phyloP scores from a whole-genome alignment of 305 asterid genomes.

The Fraxinus greggii region DNA sequence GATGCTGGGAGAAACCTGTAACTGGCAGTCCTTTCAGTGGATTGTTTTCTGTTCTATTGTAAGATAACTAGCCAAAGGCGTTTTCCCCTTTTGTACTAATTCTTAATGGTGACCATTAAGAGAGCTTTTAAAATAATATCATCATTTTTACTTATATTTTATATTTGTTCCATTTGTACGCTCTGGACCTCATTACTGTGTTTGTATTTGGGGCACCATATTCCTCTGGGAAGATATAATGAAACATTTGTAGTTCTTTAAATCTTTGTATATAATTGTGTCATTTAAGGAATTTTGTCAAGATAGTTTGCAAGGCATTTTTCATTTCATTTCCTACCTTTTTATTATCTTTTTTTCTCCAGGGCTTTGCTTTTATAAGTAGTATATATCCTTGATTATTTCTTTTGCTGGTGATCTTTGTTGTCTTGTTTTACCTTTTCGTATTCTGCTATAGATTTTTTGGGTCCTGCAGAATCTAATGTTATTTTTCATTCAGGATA shows the following conservation, averaged over 20 bases:
- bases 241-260: conserved; percentile 15
- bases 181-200: conserved; percentile 28
- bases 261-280: conserved; percentile 6
- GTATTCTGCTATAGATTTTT: conserved; percentile 26
- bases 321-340: conserved; percentile 8
- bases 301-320: conserved; percentile 26
- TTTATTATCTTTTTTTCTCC: conserved; percentile 12
- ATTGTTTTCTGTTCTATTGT: conserved; percentile 94
- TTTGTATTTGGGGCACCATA: conserved; percentile 36
- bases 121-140: conserved; percentile 30
- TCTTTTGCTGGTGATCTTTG: conserved; percentile 13
- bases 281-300: conserved; percentile 17
- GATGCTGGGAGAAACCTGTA: conserved; percentile 58
- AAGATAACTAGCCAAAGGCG: conserved; percentile 87
- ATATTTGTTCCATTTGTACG: conserved; percentile 24
- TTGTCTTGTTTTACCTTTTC: conserved; percentile 20
- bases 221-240: conserved; percentile 27
- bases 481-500: conserved; percentile 82
- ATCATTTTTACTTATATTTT: conserved; percentile 24
- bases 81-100: conserved; percentile 66
- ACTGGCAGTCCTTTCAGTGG: conserved; percentile 90
- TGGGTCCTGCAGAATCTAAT: conserved; percentile 77
- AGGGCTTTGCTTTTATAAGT: conserved; percentile 21
- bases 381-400: conserved; percentile 18
- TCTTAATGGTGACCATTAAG: conserved; percentile 57